Evolutionary conservation across 2,329 filamentous ascomycete genomes (phyloP).

Genomic region (Lomentospora prolificans): DNA sequence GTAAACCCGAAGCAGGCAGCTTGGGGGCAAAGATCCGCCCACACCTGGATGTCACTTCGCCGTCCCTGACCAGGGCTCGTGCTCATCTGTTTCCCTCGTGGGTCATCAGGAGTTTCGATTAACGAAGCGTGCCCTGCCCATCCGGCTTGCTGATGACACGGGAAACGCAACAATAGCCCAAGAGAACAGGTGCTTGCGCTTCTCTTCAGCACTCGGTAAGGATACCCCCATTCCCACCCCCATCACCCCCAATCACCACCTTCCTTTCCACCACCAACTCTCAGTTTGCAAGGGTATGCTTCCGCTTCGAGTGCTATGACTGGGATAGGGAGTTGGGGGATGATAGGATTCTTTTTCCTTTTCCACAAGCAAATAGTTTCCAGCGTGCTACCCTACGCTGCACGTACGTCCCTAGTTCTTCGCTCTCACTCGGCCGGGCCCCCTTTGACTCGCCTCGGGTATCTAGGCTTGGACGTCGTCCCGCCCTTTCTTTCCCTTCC

Average conservation of each 20-base stretch:
- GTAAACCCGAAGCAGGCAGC: not conserved
- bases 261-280: too few species aligned
- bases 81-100: not conserved
- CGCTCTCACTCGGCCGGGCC: too few species aligned
- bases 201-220: not conserved
- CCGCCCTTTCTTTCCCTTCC: not conserved
- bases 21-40: not conserved
- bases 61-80: slow-evolving; percentile 4
- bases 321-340: too few species aligned
- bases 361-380: too few species aligned
- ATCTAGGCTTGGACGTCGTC: not conserved
- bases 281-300: not conserved
- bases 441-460: not conserved
- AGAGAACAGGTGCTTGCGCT: not conserved
- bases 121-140: slow-evolving; percentile 2
- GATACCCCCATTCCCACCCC: not conserved
- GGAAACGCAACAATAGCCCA: slow-evolving; percentile 7
- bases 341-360: not conserved
- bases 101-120: slow-evolving; percentile 4
- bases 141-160: slow-evolving; percentile 5
- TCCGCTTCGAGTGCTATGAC: not conserved
- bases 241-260: not conserved
- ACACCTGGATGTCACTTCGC: not conserved
- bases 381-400: not conserved
- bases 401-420: not conserved